Evolutionary conservation across 1,284 basidiomycete genomes (phyloP), one percentile per base, ranked within the genome.

Genomic region (Lignosus rhinocerotis): DNA sequence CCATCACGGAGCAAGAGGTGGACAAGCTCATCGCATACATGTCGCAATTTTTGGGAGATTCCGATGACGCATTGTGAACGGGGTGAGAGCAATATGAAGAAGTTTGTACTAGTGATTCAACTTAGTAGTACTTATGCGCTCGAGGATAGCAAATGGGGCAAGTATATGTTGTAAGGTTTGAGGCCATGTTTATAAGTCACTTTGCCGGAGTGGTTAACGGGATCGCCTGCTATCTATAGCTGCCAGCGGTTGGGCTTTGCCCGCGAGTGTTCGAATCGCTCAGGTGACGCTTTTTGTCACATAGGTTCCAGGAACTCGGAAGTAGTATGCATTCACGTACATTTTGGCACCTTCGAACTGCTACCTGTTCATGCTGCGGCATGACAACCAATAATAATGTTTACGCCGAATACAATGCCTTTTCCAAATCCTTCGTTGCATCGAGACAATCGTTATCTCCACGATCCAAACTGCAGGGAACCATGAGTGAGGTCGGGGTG

Each of bases 121-220:
- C 14, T n/a, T n/a, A 42, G 19, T 8, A 9, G 2, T 16, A 38
- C 12, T 34, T n/a, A n/a, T n/a, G n/a, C n/a, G n/a, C n/a, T n/a
- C n/a, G n/a, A n/a, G n/a, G n/a, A n/a, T n/a, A n/a, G n/a, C n/a
- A n/a, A n/a, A n/a, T n/a, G n/a, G n/a, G n/a, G n/a, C n/a, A n/a
- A n/a, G n/a, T n/a, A n/a, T n/a, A n/a, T n/a, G n/a, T n/a, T n/a
- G n/a, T n/a, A n/a, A n/a, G n/a, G n/a, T n/a, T n/a, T n/a, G n/a
- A n/a, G n/a, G n/a, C n/a, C n/a, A n/a, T 21, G 9, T 51, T 39
- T 46, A 14, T 39, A 66, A 42, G 87, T 88, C 87, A 88, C 88
- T 88, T 90, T 90, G 88, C 87, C 87, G 87, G 88, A 90, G 88
- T 90, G 87, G 88, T 90, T 90, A 90, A 90, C 88, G 88, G 87